Evolutionary conservation across 192 early-diverging fungal species (phyloP).

Genomic region (Coemansia pectinata): DNA sequence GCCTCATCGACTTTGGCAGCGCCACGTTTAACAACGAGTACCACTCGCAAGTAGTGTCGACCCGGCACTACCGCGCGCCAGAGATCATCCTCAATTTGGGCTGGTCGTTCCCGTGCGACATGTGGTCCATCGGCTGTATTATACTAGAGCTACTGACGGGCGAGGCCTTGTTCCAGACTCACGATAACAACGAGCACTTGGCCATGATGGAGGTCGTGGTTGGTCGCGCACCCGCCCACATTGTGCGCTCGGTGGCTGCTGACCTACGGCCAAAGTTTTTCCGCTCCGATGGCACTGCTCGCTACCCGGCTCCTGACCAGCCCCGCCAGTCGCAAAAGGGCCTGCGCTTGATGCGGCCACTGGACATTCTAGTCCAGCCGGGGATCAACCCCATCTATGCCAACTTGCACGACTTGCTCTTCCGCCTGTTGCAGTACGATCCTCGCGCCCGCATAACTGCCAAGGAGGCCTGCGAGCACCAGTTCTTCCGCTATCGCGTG

Average conservation of each 20-base stretch:
- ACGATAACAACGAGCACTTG: conserved; percentile 95
- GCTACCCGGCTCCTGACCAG: conserved; percentile 46
- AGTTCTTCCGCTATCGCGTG: conserved; percentile 73
- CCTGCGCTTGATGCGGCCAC: conserved; percentile 42
- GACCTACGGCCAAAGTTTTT: conserved; percentile 46
- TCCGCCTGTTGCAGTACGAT: conserved; percentile 75
- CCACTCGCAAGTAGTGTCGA: conserved; percentile 89
- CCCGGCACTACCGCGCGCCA: conserved; percentile 95
- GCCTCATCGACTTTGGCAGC: conserved; percentile 95
- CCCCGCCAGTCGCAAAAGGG: conserved; percentile 40
- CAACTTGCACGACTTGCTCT: conserved; percentile 71
- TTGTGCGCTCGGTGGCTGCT: conserved; percentile 56
- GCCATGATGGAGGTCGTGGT: conserved; percentile 94
- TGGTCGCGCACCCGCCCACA: conserved; percentile 70
- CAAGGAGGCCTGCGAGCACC: conserved; percentile 78
- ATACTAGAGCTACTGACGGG: conserved; percentile 94
- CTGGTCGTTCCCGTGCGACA: conserved; percentile 97
- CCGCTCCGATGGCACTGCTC: conserved; percentile 31
- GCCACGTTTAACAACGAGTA: conserved; percentile 93
- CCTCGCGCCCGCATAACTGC: conserved; percentile 79
- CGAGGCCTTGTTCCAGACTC: conserved; percentile 95
- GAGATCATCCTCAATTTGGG: conserved; percentile 94
- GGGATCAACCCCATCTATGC: conserved; percentile 49
- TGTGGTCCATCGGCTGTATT: conserved; percentile 98
- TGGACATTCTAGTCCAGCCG: conserved; percentile 53